These are phyloP conservation scores for Sugiyamaella mastotermitis DNA, from an alignment of 805 yeast genomes.

Conservation along the genomic window DNA sequence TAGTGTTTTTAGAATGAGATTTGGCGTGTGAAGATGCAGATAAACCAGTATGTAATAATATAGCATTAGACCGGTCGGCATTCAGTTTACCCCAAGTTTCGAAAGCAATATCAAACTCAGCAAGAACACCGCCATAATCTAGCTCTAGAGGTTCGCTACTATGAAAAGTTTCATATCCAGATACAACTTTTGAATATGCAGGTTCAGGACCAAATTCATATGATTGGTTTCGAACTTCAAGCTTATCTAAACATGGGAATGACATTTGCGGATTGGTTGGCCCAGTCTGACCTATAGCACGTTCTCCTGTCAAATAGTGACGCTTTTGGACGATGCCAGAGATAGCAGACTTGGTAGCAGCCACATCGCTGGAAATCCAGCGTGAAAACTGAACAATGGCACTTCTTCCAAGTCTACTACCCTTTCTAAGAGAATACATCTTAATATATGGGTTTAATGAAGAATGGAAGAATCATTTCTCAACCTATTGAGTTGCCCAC, in stretches of 20 bases:
- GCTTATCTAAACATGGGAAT: slow-evolving; percentile 80
- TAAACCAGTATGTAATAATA: slow-evolving; percentile 81
- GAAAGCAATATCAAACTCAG: slow-evolving; percentile 76
- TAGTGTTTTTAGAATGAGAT: slow-evolving; percentile 61
- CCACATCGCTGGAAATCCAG: no score
- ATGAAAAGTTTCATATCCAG: slow-evolving; percentile 59
- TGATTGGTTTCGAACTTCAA: slow-evolving; percentile 43
- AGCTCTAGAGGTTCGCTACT: slow-evolving; percentile 56
- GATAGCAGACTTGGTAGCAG: no score
- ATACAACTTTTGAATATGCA: slow-evolving; percentile 58
- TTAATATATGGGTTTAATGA: no score
- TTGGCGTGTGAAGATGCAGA: slow-evolving; percentile 93
- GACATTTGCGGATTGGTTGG: slow-evolving; percentile 64
- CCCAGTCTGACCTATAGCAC: no score
- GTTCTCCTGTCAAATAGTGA: no score
- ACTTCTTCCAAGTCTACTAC: no score
- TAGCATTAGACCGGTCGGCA: slow-evolving; percentile 57
- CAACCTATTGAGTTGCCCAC: no score
- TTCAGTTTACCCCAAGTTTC: slow-evolving; percentile 87
- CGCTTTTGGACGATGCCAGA: no score
- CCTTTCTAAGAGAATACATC: no score
- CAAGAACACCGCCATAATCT: slow-evolving; percentile 77
- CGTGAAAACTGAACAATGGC: no score
- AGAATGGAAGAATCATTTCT: no score
- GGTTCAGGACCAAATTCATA: slow-evolving; percentile 81